These are phyloP conservation scores for Nakataea oryzae DNA, from an alignment of 2,329 filamentous ascomycete species.

Conservation along the genomic window DNA sequence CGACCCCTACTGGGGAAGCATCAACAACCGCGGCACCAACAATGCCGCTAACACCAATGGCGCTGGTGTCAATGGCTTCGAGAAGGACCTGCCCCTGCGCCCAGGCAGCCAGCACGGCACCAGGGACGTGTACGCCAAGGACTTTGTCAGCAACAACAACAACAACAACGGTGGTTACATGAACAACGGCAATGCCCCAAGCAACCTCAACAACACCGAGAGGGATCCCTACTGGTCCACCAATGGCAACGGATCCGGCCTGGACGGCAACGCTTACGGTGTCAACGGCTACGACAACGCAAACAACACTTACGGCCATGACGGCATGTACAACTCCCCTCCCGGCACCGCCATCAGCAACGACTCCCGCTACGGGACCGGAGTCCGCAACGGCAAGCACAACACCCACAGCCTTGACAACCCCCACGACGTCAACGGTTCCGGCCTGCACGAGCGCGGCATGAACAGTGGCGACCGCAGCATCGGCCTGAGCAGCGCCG, in stretches of 20 bases:
- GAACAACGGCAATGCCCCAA: neutral
- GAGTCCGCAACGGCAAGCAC: neutral
- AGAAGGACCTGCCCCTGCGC: neutral
- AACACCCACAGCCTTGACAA: neutral
- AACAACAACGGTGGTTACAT: neutral
- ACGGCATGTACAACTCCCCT: neutral
- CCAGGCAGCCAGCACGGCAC: neutral
- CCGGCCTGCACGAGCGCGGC: neutral
- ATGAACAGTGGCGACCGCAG: slow-evolving; percentile 11
- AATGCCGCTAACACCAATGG: neutral
- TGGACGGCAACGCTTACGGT: neutral
- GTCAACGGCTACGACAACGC: neutral
- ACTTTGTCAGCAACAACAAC: neutral
- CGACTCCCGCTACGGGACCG: neutral
- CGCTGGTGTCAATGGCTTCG: neutral
- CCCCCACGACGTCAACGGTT: neutral
- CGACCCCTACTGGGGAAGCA: slow-evolving; percentile 3
- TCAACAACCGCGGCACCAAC: slow-evolving; percentile 1
- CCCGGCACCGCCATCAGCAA: neutral
- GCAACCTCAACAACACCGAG: neutral
- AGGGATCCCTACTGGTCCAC: neutral
- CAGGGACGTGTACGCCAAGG: neutral
- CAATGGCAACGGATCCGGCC: neutral
- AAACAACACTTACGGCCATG: neutral
- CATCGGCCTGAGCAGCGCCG: slow-evolving; percentile 6